phyloP scores from a whole-genome alignment of 768 basidiomycete genomes.

The Lactifluus echinatus region DNA sequence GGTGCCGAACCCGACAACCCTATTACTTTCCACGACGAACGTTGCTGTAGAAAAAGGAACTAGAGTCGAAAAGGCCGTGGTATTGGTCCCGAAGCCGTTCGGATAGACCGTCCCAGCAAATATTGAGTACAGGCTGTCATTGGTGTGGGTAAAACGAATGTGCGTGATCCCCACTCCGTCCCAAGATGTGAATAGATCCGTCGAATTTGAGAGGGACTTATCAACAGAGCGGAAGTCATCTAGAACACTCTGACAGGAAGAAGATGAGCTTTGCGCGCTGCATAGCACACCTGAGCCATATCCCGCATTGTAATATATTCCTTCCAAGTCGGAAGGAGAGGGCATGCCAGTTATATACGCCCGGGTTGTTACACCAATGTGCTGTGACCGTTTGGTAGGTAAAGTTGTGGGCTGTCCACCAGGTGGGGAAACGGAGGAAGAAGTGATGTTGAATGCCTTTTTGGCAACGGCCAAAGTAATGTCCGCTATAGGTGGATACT shows the following conservation, averaged over 20 bases:
- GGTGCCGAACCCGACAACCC: neutral
- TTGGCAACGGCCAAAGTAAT: neutral
- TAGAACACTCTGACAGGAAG: slow-evolving; percentile 4
- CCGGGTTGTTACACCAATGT: neutral
- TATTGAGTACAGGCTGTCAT: neutral
- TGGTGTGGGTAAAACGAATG: neutral
- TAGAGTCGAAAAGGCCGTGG: slow-evolving; percentile 1
- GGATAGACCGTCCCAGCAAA: slow-evolving; percentile 3
- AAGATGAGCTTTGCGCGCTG: neutral
- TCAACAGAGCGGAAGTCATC: neutral
- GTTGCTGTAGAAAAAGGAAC: neutral
- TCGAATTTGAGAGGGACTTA: neutral
- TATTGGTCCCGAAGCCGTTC: slow-evolving; percentile 9
- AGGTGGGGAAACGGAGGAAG: neutral
- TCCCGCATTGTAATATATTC: slow-evolving; percentile 1
- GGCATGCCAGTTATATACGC: neutral
- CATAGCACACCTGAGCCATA: slow-evolving; percentile 3
- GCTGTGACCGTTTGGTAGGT: neutral
- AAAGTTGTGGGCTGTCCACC: neutral
- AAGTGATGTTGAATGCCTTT: neutral
- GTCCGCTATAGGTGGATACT: neutral
- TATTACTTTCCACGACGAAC: slow-evolving; percentile 1
- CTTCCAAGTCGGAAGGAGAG: neutral
- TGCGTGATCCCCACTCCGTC: neutral
- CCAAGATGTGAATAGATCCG: neutral